Percentiles rank a stretch among this genome's conserved stretches.
Evolutionary conservation across 306 rosid genomes (phyloP).

Genomic region (Acmispon strigosus): DNA sequence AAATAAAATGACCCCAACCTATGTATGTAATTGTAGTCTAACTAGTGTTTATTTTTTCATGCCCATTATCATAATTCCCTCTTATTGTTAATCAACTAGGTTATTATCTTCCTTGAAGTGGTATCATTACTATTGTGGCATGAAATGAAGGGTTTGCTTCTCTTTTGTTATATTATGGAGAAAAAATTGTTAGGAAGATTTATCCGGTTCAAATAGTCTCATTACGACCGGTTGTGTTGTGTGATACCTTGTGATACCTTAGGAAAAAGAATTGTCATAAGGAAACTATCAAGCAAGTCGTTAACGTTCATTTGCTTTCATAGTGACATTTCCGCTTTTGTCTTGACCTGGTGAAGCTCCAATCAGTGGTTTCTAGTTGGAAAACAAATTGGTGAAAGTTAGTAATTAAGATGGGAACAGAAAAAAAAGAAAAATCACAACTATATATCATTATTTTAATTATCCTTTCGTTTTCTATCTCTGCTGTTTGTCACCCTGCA

Average conservation of each 20-base stretch:
- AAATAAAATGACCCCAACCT: background rate
- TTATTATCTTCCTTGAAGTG: background rate
- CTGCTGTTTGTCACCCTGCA: background rate
- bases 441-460: too few species aligned
- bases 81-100: too few species aligned
- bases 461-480: background rate
- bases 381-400: background rate
- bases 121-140: background rate
- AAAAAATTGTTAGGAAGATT: too few species aligned
- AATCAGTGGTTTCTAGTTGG: conserved; percentile 25
- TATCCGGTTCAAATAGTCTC: too few species aligned
- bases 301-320: conserved; percentile 20
- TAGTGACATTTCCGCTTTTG: conserved; percentile 24
- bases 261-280: too few species aligned
- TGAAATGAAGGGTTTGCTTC: background rate
- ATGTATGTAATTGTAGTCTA: background rate
- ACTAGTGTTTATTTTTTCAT: background rate
- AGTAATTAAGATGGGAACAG: too few species aligned
- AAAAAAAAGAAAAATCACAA: too few species aligned
- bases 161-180: background rate
- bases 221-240: too few species aligned
- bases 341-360: conserved; percentile 26
- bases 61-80: background rate
- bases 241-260: too few species aligned
- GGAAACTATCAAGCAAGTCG: conserved; percentile 16